Conservation (phyloP, 306 rosid species). For the Mucuna pruriens region DNA sequence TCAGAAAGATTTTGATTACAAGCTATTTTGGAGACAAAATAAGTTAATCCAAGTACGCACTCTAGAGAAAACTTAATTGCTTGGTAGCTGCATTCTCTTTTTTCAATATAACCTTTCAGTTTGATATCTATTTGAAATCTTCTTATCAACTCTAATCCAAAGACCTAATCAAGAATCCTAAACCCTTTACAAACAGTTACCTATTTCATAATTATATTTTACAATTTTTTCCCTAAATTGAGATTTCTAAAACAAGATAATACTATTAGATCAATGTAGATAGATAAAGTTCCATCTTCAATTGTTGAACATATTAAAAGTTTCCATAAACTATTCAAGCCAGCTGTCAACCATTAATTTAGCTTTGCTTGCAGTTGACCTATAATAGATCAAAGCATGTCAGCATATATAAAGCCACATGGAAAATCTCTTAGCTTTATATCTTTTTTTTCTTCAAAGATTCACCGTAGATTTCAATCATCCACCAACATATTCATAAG, state of each 20-base stretch:
- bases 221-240: not conserved
- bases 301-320: not conserved
- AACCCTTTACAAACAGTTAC: not conserved
- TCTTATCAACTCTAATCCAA: not conserved
- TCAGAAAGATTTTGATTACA: not conserved
- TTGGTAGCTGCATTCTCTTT: not conserved
- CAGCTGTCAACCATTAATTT: not conserved
- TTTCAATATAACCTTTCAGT: not conserved
- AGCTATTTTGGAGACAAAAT: too few relatives aligned
- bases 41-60: too few relatives aligned
- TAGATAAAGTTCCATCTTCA: not conserved
- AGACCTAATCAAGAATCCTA: not conserved
- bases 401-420: not conserved
- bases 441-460: not conserved
- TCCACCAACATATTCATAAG: not conserved
- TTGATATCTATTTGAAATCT: not conserved
- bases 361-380: not conserved
- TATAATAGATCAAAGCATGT: constrained; percentile 5
- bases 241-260: not conserved
- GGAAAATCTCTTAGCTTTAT: not conserved
- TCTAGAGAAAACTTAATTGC: too few relatives aligned
- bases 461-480: not conserved
- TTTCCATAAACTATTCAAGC: not conserved
- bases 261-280: not conserved
- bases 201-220: not conserved